These are phyloP conservation scores for Daucus carota DNA, from an alignment of 129 eudicot species.

Conservation along the genomic window DNA sequence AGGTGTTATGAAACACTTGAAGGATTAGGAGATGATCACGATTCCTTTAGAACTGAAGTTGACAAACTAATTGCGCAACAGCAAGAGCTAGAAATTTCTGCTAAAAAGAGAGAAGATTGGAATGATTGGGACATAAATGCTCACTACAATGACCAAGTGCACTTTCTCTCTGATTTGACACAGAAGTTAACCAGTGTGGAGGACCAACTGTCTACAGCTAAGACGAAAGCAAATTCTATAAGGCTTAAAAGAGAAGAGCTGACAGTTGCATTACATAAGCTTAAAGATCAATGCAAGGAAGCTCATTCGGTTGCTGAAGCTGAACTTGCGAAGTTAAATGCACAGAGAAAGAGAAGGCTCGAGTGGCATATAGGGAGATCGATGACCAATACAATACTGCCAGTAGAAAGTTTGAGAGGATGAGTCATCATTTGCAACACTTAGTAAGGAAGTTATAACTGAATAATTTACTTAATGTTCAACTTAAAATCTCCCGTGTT, in stretches of 20 bases:
- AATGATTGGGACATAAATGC: neutral
- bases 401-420: neutral
- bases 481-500: neutral
- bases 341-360: no score
- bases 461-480: neutral
- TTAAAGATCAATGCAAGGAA: neutral
- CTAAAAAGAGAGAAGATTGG: neutral
- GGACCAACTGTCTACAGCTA: neutral
- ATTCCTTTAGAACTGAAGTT: neutral
- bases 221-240: neutral
- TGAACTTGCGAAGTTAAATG: neutral
- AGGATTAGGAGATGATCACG: neutral
- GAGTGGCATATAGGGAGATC: neutral
- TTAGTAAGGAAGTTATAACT: neutral
- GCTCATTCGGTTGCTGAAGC: neutral
- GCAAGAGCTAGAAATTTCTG: neutral
- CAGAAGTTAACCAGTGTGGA: neutral
- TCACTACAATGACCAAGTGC: neutral
- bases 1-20: neutral
- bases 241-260: neutral
- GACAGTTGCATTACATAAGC: neutral
- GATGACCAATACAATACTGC: neutral
- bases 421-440: neutral
- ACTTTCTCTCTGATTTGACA: neutral
- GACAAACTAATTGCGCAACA: neutral